phyloP scores from a whole-genome alignment of 306 rosid species.

The Corylus avellana region DNA sequence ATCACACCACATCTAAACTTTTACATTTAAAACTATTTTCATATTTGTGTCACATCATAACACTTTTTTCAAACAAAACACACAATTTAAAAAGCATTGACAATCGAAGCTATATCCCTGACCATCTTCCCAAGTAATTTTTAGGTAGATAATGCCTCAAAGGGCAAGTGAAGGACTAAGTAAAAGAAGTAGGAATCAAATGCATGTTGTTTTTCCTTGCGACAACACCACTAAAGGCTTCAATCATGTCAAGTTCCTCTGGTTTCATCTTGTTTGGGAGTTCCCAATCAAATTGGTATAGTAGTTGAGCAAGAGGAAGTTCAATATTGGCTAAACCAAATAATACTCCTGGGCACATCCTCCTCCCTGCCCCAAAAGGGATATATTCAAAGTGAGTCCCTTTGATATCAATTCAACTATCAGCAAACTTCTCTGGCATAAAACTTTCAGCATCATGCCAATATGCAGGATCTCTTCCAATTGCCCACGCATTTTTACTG shows the following conservation, averaged over 20 bases:
- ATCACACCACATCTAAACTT: no score
- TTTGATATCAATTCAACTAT: constrained; percentile 13
- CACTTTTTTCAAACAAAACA: no score
- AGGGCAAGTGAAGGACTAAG: neutral
- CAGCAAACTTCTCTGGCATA: constrained; percentile 38
- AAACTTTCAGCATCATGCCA: constrained; percentile 42
- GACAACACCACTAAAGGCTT: neutral
- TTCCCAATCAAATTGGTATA: neutral
- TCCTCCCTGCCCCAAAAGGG: constrained; percentile 43
- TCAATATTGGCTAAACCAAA: constrained; percentile 1
- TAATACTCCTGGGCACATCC: neutral
- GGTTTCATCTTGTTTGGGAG: neutral
- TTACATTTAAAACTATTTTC: no score
- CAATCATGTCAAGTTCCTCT: neutral
- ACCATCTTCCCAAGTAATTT: no score
- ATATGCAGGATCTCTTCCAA: constrained; percentile 33
- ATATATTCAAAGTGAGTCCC: constrained; percentile 24
- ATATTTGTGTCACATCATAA: no score
- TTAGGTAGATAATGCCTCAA: no score
- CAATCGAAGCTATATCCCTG: no score
- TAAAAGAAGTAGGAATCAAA: neutral
- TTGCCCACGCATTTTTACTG: constrained; percentile 39
- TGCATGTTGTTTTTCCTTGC: neutral
- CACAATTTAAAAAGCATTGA: no score
- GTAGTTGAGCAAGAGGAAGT: neutral